Evolutionary conservation across 495 filamentous ascomycete species (phyloP).

Genomic region (Talaromyces liani): DNA sequence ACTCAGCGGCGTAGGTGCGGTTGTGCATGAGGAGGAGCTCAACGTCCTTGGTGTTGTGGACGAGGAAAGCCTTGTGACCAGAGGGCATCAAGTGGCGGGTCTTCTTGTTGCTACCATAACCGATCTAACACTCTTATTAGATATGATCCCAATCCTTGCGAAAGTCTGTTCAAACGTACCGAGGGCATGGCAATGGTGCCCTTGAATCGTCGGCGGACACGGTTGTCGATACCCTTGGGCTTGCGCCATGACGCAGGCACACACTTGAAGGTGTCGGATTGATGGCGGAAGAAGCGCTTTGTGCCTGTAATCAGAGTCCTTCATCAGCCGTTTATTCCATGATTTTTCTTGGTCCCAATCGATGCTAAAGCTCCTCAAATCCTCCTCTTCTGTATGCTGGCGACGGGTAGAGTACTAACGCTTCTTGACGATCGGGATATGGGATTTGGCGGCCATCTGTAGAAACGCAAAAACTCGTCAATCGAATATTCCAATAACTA

Average conservation of each 20-base stretch:
- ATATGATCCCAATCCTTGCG: constrained; percentile 2
- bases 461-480: constrained; percentile 2
- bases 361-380: background rate
- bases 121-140: constrained; percentile 58
- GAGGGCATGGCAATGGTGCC: constrained; percentile 94
- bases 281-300: constrained; percentile 88
- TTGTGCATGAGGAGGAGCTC: constrained; percentile 99
- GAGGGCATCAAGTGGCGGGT: constrained; percentile 97
- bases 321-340: constrained; percentile 19
- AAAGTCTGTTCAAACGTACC: constrained; percentile 50
- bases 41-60: constrained; percentile 90
- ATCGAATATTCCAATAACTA: background rate
- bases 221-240: constrained; percentile 98
- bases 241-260: constrained; percentile 88
- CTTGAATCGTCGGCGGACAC: constrained; percentile 87
- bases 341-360: constrained; percentile 6
- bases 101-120: constrained; percentile 97
- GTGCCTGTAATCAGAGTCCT: constrained; percentile 50
- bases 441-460: constrained; percentile 98
- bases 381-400: background rate
- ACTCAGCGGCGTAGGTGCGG: constrained; percentile 97
- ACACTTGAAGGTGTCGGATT: constrained; percentile 92
- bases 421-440: constrained; percentile 99
- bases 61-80: constrained; percentile 99
- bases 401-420: constrained; percentile 53